Percentiles rank a stretch among this genome's conserved stretches.
phyloP scores from a whole-genome alignment of 805 yeast species.

The Candida pseudoglaebosa region DNA sequence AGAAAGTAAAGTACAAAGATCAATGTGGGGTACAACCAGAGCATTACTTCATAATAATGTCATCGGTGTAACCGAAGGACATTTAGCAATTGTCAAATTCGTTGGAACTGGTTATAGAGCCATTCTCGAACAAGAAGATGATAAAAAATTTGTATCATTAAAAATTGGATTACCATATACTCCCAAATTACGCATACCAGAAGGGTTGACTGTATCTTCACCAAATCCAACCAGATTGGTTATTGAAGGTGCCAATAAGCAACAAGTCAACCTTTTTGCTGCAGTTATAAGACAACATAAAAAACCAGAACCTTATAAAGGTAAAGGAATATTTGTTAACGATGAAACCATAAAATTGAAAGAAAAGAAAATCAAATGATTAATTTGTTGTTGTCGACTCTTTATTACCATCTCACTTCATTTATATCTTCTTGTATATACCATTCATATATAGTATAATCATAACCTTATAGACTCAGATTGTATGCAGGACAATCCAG shows the following conservation, averaged over 20 bases:
- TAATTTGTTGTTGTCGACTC: constrained; percentile 4
- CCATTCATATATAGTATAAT: too few species aligned
- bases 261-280: constrained; percentile 82
- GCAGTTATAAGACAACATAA: constrained; percentile 80
- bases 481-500: too few species aligned
- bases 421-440: too few species aligned
- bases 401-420: too few species aligned
- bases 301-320: constrained; percentile 98
- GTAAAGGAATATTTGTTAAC: constrained; percentile 92
- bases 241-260: constrained; percentile 84
- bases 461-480: too few species aligned
- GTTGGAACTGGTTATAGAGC: constrained; percentile 98
- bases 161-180: constrained; percentile 86
- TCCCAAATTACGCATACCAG: constrained; percentile 74
- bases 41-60: constrained; percentile 72
- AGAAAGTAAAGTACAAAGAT: constrained; percentile 60
- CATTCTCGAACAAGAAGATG: constrained; percentile 55
- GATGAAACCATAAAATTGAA: constrained; percentile 88
- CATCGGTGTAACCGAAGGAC: constrained; percentile 91
- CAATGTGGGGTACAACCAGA: constrained; percentile 95
- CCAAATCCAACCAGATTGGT: constrained; percentile 86
- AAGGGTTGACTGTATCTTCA: constrained; percentile 63
- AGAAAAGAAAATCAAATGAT: constrained; percentile 87
- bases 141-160: constrained; percentile 58
- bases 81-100: constrained; percentile 76